A percentile compares a stretch with the other conserved stretches of the same genome.
Evolutionary conservation across 176 grass and related monocot genomes (phyloP).

Genomic region (Aegilops tauschii): DNA sequence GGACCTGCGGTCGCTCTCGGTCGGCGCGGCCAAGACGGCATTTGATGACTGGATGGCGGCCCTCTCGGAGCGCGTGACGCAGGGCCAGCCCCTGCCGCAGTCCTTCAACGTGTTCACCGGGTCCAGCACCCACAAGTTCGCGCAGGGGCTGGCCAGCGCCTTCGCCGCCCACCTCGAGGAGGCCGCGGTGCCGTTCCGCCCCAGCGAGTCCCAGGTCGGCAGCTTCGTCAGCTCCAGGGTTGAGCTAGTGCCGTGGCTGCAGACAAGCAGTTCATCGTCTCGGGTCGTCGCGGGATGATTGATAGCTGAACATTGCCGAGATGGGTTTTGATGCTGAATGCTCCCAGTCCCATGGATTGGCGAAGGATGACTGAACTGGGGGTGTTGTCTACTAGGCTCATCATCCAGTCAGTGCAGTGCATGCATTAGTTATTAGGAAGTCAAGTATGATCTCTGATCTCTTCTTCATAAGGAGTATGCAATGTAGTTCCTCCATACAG

Average conservation of each 20-base stretch:
- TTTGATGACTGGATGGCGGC: slow-evolving; percentile 72
- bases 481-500: neutral
- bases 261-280: slow-evolving; percentile 1
- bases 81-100: slow-evolving; percentile 42
- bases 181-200: slow-evolving; percentile 43
- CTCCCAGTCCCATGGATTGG: neutral
- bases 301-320: neutral
- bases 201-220: slow-evolving; percentile 45
- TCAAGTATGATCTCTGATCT: neutral
- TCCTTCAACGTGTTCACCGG: slow-evolving; percentile 70
- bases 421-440: neutral
- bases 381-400: neutral
- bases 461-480: neutral
- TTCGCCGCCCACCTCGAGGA: slow-evolving; percentile 43
- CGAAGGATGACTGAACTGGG: neutral
- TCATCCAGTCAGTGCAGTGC: neutral
- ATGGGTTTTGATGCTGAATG: neutral
- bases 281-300: neutral
- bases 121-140: slow-evolving; percentile 68
- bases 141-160: slow-evolving; percentile 56
- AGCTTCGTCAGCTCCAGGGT: slow-evolving; percentile 68
- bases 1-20: slow-evolving; percentile 60
- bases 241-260: slow-evolving; percentile 65
- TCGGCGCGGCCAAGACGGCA: slow-evolving; percentile 78
- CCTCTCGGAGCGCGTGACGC: slow-evolving; percentile 23